Percentiles rank a stretch among this genome's conserved stretches.
Evolutionary conservation across 1,139 yeast species (phyloP).

Genomic region (Hanseniaspora uvarum): DNA sequence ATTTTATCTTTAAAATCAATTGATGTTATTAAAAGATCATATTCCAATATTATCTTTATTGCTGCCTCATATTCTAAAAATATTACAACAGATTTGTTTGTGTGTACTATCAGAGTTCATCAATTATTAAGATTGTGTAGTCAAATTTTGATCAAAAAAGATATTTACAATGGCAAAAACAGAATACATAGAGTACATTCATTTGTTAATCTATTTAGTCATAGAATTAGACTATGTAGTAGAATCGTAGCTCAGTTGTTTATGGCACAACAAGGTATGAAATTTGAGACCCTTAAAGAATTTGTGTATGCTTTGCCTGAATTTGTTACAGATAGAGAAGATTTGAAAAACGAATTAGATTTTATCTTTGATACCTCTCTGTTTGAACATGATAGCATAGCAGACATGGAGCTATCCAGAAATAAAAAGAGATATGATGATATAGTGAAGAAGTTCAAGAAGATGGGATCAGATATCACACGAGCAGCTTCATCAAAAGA

Average conservation of each 20-base stretch:
- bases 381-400: conserved; percentile 7
- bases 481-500: conserved; percentile 1
- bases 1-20: conserved; percentile 5
- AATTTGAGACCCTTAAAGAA: neutral
- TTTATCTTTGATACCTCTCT: conserved; percentile 10
- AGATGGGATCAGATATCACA: neutral
- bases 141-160: neutral
- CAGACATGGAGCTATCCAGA: neutral
- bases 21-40: conserved; percentile 1
- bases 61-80: neutral
- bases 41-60: neutral
- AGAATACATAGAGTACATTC: conserved; percentile 13
- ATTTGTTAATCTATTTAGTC: conserved; percentile 4
- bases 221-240: conserved; percentile 3
- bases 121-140: neutral
- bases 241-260: conserved; percentile 13
- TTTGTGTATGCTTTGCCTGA: conserved; percentile 2
- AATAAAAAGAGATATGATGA: conserved; percentile 14
- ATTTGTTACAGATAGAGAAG: neutral
- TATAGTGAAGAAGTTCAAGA: conserved; percentile 8
- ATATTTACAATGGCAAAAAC: neutral
- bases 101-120: conserved; percentile 1
- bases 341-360: conserved; percentile 1
- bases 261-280: conserved; percentile 6
- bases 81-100: neutral